Percentiles rank a stretch among this genome's conserved stretches.
Evolutionary conservation across 768 basidiomycete species (phyloP).

Genomic region (Phanerochaete carnosa): DNA sequence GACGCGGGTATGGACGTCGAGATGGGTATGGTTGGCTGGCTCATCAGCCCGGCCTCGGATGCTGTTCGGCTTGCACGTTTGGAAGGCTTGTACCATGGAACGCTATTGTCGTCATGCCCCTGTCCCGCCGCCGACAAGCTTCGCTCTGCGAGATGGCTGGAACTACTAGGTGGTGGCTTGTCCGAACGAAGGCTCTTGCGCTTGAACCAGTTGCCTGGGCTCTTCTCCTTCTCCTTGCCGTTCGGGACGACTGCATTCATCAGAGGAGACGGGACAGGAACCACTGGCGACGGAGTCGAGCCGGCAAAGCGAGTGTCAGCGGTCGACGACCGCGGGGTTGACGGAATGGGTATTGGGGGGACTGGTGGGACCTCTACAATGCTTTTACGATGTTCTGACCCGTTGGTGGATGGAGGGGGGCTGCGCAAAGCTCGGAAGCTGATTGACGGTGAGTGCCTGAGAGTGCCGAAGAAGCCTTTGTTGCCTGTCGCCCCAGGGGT

Average conservation of each 20-base stretch:
- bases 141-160: slow-evolving; percentile 6
- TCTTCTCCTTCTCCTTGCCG: slow-evolving; percentile 36
- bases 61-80: slow-evolving; percentile 7
- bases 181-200: slow-evolving; percentile 41
- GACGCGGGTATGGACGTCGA: slow-evolving; percentile 13
- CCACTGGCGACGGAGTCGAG: not conserved
- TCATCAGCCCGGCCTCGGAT: slow-evolving; percentile 4
- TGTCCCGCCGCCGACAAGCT: not conserved
- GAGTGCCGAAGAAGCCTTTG: slow-evolving; percentile 21
- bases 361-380: slow-evolving; percentile 20
- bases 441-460: slow-evolving; percentile 24
- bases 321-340: slow-evolving; percentile 1
- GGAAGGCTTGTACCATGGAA: slow-evolving; percentile 8
- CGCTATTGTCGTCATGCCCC: slow-evolving; percentile 3
- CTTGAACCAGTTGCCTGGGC: slow-evolving; percentile 47
- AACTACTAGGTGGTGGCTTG: slow-evolving; percentile 9
- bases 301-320: not conserved
- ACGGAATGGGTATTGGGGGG: slow-evolving; percentile 28
- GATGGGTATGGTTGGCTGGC: not conserved
- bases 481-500: slow-evolving; percentile 14
- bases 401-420: slow-evolving; percentile 9
- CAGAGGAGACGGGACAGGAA: slow-evolving; percentile 11
- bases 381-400: slow-evolving; percentile 17
- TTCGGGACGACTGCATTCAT: slow-evolving; percentile 17
- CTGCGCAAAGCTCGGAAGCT: slow-evolving; percentile 13